These are phyloP conservation scores for Selaginella tamariscina DNA, from an alignment of 75 land plant genomes.

Conservation along the genomic window DNA sequence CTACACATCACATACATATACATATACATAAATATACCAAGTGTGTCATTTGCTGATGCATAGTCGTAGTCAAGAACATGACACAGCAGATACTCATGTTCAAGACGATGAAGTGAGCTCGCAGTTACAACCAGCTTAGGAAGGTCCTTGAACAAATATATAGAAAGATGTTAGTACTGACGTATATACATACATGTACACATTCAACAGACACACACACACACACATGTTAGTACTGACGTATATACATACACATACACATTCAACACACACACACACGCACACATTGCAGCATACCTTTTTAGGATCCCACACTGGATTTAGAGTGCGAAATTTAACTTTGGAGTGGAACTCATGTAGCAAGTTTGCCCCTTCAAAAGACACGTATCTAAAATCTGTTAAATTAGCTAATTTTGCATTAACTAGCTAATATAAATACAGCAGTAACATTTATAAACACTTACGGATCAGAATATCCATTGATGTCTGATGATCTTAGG, in stretches of 20 bases:
- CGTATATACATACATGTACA: too few species aligned
- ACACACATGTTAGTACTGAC: too few species aligned
- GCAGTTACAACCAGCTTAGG: constrained; percentile 35
- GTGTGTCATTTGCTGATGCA: constrained; percentile 19
- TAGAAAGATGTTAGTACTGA: too few species aligned
- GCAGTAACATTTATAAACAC: constrained; percentile 8
- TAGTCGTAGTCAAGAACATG: constrained; percentile 32
- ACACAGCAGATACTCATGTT: constrained; percentile 33
- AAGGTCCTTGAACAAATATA: constrained; percentile 35
- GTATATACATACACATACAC: too few species aligned
- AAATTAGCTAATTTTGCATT: not conserved
- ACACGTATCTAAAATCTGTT: constrained; percentile 19
- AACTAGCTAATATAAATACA: constrained; percentile 2
- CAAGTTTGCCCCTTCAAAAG: constrained; percentile 38
- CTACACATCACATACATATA: not conserved
- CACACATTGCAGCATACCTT: too few species aligned
- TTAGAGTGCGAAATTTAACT: constrained; percentile 36
- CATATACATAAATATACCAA: constrained; percentile 16
- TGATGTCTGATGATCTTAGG: constrained; percentile 38
- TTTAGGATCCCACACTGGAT: constrained; percentile 46
- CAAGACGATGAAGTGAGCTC: constrained; percentile 33
- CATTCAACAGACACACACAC: too few species aligned
- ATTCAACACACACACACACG: too few species aligned
- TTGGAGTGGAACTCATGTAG: constrained; percentile 26
- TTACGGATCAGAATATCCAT: constrained; percentile 44